A percentile compares a stretch with the other conserved stretches of the same genome.
Evolutionary conservation across 805 yeast species (phyloP).

Genomic region (Metschnikowia dekortorum): DNA sequence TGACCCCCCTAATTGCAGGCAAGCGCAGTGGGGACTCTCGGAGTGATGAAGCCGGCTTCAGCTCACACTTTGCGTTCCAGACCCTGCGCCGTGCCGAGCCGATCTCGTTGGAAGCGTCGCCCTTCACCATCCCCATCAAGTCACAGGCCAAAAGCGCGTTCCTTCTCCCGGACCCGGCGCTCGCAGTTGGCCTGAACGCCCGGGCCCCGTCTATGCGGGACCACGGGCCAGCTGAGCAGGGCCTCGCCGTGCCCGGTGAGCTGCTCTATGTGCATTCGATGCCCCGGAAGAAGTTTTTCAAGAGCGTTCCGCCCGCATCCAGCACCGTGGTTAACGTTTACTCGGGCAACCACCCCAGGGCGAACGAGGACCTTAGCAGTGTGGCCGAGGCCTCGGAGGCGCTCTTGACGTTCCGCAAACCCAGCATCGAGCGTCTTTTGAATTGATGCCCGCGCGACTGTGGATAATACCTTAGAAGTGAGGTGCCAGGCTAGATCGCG

Average conservation of each 20-base stretch:
- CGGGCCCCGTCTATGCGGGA: background rate
- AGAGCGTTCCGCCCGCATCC: slow-evolving; percentile 24
- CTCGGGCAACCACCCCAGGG: slow-evolving; percentile 12
- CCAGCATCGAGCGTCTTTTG: slow-evolving; percentile 38
- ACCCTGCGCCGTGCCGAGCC: slow-evolving; percentile 6
- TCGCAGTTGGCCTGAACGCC: background rate
- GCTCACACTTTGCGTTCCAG: slow-evolving; percentile 4
- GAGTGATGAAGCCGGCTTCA: background rate
- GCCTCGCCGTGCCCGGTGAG: background rate
- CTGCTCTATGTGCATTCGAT: background rate
- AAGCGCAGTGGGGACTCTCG: background rate
- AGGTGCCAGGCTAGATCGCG: no score
- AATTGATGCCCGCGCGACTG: slow-evolving; percentile 18
- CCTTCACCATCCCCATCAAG: slow-evolving; percentile 26
- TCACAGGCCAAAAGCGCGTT: slow-evolving; percentile 21
- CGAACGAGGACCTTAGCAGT: slow-evolving; percentile 9
- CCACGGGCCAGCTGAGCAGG: background rate
- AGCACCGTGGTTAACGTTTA: slow-evolving; percentile 17
- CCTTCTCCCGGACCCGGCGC: slow-evolving; percentile 39
- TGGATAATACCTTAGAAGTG: no score
- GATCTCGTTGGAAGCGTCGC: slow-evolving; percentile 24
- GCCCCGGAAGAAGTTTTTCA: slow-evolving; percentile 31
- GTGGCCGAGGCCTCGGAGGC: slow-evolving; percentile 35
- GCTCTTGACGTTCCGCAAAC: slow-evolving; percentile 36
- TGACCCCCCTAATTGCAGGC: background rate